Base-by-base conservation (phyloP, 345 rosid genomes). In the Bruguiera parviflora region DNA sequence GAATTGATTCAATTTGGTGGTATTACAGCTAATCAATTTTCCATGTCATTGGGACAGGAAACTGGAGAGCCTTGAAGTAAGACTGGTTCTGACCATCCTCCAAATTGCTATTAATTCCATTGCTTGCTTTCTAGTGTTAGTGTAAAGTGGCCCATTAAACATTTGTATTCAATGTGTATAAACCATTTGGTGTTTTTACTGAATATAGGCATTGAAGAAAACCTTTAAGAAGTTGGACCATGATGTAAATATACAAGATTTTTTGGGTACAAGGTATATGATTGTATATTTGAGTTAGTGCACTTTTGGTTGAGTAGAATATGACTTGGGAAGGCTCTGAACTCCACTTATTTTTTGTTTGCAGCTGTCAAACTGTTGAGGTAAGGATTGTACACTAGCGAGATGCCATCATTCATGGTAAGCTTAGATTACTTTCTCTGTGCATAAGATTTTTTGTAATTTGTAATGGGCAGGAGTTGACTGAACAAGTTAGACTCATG, bases 11-110 rank as follows among this genome's bases (percentile, higher is more conserved):
- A 29, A 69, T 61, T 47, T 28, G 51, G 29, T 66, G 65, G 25
- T 35, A 56, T 15, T 51, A 24, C 8, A 37, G 61, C 67, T 70
- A 62, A 75, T 21, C 35, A 43, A 51, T 76, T 65, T 65, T 61
- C 68, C 68, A 56, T 53, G 73, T 63, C 27, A 66, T 71, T 83
- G 58, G 46, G 64, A 70, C 93, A 93, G 98, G 91, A 90, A 93
- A 76, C n/a, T 93, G 80, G 96, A 93, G 82, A 88, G 93, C 81
- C 97, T 93, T 71, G 93, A 90, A 83, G 98, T 93, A 90, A 88
- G 82, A 76, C 67, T 66, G 65, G 61, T 59, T 55, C 25, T 29
- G 39, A 32, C 59, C 19, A 74, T 70, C 46, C 55, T 49, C 64
- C 57, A 9, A n/a, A 61, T 69, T 63, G 29, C 21, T 16, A 20